These are phyloP conservation scores for Dactylis glomerata DNA, from an alignment of 176 grass and related monocot genomes.

Conservation along the genomic window DNA sequence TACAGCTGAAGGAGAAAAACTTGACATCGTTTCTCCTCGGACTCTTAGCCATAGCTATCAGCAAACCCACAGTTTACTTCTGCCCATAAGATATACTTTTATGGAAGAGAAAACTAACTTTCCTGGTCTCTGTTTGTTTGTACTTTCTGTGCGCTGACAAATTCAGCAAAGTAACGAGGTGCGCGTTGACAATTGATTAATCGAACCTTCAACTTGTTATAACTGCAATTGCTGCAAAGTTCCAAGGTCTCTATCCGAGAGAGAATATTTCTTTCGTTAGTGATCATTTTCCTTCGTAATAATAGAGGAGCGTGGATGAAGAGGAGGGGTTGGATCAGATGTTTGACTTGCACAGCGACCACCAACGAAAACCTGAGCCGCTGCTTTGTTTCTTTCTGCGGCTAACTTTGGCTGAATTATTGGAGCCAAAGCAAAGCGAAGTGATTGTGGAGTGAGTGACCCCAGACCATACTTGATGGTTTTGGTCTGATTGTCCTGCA, in stretches of 20 bases:
- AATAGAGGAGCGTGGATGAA: constrained; percentile 8
- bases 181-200: not conserved
- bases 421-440: constrained; percentile 41
- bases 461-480: constrained; percentile 5
- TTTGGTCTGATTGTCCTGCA: not conserved
- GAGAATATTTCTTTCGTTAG: constrained; percentile 3
- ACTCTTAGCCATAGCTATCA: not conserved
- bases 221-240: not conserved
- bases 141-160: not conserved
- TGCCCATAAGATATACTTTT: not conserved
- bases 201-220: not conserved
- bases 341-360: constrained; percentile 27
- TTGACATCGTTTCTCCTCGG: not conserved
- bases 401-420: constrained; percentile 37
- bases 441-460: constrained; percentile 16
- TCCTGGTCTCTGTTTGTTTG: not conserved
- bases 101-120: not conserved
- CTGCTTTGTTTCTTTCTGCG: not conserved
- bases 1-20: not conserved
- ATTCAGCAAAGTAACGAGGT: not conserved
- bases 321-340: constrained; percentile 6
- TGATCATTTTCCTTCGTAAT: constrained; percentile 12
- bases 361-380: constrained; percentile 29
- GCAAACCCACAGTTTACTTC: not conserved
- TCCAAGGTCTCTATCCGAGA: constrained; percentile 15